A percentile compares a stretch with the other conserved stretches of the same genome.
phyloP scores from a whole-genome alignment of 495 filamentous ascomycete genomes.

The Neurospora tetrasperma region DNA sequence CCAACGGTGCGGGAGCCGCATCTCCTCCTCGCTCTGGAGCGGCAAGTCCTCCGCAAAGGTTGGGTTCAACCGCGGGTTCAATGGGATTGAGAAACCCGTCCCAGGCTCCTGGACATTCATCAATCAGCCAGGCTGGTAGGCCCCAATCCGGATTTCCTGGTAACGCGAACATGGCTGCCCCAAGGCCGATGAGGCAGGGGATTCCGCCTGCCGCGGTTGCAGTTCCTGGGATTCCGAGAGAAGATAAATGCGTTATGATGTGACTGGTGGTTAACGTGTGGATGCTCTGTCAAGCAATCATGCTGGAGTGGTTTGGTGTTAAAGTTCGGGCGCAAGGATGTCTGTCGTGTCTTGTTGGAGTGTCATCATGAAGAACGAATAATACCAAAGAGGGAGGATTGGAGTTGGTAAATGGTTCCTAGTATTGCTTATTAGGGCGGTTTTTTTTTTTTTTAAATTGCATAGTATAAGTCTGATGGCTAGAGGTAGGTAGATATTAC shows the following conservation, averaged over 20 bases:
- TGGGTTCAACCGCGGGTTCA: neutral
- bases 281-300: neutral
- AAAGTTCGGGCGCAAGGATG: neutral
- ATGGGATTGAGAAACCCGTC: neutral
- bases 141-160: neutral
- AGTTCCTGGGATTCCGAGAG: neutral
- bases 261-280: constrained; percentile 1
- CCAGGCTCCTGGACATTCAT: neutral
- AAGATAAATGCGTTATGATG: constrained; percentile 30
- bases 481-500: neutral
- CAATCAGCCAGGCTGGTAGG: neutral
- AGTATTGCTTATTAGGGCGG: neutral
- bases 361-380: neutral
- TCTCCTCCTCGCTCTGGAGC: neutral
- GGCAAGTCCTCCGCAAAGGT: neutral
- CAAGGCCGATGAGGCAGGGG: constrained; percentile 18
- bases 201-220: constrained; percentile 9
- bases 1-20: constrained; percentile 1
- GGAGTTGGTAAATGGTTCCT: neutral
- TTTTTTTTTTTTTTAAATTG: too few species aligned
- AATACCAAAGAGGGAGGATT: neutral
- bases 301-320: neutral
- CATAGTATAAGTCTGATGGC: neutral
- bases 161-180: constrained; percentile 2
- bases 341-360: neutral